These are phyloP conservation scores for Paramarasmius palmivorus DNA, from an alignment of 1,284 basidiomycete species.

Conservation along the genomic window DNA sequence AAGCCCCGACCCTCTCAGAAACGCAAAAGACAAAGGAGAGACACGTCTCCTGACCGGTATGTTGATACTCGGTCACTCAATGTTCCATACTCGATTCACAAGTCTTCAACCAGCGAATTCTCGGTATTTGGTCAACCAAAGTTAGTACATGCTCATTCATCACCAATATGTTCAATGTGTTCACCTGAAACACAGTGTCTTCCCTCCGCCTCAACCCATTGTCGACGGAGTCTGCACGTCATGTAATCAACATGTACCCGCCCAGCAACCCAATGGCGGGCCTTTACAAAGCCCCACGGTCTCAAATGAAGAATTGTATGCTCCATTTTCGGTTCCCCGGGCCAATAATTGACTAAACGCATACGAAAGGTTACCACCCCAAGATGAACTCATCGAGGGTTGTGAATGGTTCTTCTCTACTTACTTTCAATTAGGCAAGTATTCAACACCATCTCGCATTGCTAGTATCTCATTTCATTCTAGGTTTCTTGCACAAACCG, in stretches of 20 bases:
- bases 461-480: not conserved
- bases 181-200: not conserved
- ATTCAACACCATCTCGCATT: not conserved
- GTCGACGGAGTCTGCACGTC: constrained; percentile 14
- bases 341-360: not conserved
- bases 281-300: not conserved
- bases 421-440: constrained; percentile 12
- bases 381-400: constrained; percentile 17
- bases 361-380: constrained; percentile 14
- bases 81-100: not conserved
- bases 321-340: not conserved
- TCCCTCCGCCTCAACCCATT: constrained; percentile 6
- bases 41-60: constrained; percentile 15
- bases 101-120: not conserved
- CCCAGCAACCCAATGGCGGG: not conserved
- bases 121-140: not conserved
- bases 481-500: constrained; percentile 20
- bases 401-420: constrained; percentile 17
- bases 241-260: constrained; percentile 12
- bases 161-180: not conserved
- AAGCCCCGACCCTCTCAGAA: constrained; percentile 17
- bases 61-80: not conserved
- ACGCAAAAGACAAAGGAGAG: constrained; percentile 17
- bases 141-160: not conserved
- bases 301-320: constrained; percentile 10